Evolutionary conservation across 2,329 filamentous ascomycete species (phyloP).

Genomic region (Cytospora piceae): DNA sequence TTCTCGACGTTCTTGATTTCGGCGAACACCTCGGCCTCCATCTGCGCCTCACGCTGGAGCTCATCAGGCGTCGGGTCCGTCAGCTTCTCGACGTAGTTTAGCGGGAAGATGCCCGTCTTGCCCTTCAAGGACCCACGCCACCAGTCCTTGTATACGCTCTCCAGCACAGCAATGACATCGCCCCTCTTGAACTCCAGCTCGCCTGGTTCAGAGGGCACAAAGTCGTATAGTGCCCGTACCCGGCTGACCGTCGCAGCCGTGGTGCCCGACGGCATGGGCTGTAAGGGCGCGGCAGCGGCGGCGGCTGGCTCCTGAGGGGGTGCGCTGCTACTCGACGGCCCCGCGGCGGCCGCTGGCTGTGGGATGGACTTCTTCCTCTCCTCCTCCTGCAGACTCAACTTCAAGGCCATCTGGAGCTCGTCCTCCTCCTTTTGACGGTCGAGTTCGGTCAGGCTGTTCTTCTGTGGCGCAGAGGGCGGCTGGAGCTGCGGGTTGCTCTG

Average conservation of each 20-base stretch:
- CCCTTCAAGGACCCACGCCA: constrained; percentile 96
- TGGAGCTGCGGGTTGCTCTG: constrained; percentile 83
- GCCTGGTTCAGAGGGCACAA: constrained; percentile 88
- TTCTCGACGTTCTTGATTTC: constrained; percentile 69
- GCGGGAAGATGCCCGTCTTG: constrained; percentile 94
- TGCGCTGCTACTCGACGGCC: constrained; percentile 37
- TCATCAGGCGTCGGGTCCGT: constrained; percentile 94
- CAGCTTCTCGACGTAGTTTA: constrained; percentile 98
- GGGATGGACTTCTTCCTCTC: constrained; percentile 56
- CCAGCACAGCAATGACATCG: constrained; percentile 94
- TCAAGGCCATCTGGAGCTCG: constrained; percentile 93
- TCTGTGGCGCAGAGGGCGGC: constrained; percentile 88
- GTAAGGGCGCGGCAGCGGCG: constrained; percentile 48
- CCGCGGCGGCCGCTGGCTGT: constrained; percentile 43
- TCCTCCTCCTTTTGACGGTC: constrained; percentile 97
- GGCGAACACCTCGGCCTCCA: constrained; percentile 75
- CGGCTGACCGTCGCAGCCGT: constrained; percentile 95
- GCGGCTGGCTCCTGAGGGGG: constrained; percentile 46
- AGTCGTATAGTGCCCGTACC: constrained; percentile 92
- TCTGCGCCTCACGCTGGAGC: constrained; percentile 91
- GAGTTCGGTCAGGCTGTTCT: constrained; percentile 85
- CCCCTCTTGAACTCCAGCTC: constrained; percentile 96
- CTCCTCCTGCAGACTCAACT: constrained; percentile 90
- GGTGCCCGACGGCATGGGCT: constrained; percentile 75
- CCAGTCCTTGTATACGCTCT: constrained; percentile 99